These are phyloP conservation scores for Isabelozyma heimii DNA, from an alignment of 805 yeast genomes.

Conservation along the genomic window DNA sequence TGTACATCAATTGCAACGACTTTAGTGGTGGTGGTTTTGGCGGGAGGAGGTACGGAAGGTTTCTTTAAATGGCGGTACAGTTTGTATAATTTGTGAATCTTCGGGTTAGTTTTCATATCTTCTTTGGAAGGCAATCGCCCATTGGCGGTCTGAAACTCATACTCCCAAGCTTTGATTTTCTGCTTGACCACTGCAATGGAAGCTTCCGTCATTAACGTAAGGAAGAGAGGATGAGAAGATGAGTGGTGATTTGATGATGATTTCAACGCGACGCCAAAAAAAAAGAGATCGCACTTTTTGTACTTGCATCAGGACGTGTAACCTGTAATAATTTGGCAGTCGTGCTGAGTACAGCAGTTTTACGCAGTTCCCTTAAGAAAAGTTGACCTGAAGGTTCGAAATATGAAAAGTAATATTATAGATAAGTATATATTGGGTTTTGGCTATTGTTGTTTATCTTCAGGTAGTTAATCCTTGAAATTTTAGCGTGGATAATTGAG, in stretches of 20 bases:
- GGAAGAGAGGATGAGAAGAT: background rate
- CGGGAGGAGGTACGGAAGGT: constrained; percentile 8
- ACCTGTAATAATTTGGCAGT: too few relatives aligned
- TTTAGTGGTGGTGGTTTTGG: background rate
- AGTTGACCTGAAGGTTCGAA: too few relatives aligned
- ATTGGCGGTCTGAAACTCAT: constrained; percentile 23
- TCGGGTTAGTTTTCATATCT: constrained; percentile 30
- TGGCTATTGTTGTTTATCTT: too few relatives aligned
- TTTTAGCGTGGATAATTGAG: too few relatives aligned
- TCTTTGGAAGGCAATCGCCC: constrained; percentile 29
- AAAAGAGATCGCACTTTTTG: background rate
- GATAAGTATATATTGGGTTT: too few relatives aligned
- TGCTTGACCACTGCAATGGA: constrained; percentile 16
- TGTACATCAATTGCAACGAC: background rate
- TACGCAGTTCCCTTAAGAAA: too few relatives aligned
- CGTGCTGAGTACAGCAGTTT: too few relatives aligned
- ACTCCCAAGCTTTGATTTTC: constrained; percentile 41
- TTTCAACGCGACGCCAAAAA: background rate
- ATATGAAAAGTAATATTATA: too few relatives aligned
- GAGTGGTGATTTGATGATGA: background rate
- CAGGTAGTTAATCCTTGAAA: too few relatives aligned
- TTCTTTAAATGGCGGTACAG: constrained; percentile 16
- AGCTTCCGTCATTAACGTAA: background rate
- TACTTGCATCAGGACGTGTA: background rate
- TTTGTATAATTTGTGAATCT: constrained; percentile 30